Percentiles rank a stretch among this genome's conserved stretches.
Evolutionary conservation across 78 protist genomes (phyloP).

Genomic region (Dictyostelium firmibasis): DNA sequence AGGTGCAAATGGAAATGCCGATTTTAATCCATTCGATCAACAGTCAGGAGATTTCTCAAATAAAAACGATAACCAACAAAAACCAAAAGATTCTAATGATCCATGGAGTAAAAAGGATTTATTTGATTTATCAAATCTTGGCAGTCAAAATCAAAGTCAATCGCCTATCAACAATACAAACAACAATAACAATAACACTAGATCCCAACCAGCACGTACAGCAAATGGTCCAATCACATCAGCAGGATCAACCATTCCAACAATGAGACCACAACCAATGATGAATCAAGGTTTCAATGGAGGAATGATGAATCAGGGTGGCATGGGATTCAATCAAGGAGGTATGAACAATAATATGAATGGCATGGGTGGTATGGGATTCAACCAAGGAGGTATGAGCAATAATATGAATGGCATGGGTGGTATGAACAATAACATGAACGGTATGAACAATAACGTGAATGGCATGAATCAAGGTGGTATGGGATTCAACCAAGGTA

Average conservation of each 20-base stretch:
- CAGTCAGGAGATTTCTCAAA: constrained; percentile 51
- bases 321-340: not conserved
- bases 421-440: not conserved
- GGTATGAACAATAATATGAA: not conserved
- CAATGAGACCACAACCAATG: not conserved
- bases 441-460: no score
- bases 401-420: not conserved
- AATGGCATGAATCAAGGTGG: not conserved
- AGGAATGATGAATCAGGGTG: constrained; percentile 46
- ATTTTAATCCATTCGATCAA: constrained; percentile 79
- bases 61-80: not conserved
- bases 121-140: constrained; percentile 58
- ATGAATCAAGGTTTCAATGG: constrained; percentile 48
- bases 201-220: constrained; percentile 43
- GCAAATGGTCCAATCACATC: constrained; percentile 63
- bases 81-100: constrained; percentile 17
- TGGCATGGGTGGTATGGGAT: not conserved
- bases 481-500: not conserved
- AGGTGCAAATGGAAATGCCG: not conserved
- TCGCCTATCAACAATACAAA: not conserved
- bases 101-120: constrained; percentile 75
- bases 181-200: not conserved
- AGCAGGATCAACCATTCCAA: constrained; percentile 55
- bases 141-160: not conserved
- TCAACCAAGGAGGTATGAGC: not conserved